These are phyloP conservation scores for Coemansia sp. DNA, from an alignment of 192 early-diverging fungal genomes.

Conservation along the genomic window DNA sequence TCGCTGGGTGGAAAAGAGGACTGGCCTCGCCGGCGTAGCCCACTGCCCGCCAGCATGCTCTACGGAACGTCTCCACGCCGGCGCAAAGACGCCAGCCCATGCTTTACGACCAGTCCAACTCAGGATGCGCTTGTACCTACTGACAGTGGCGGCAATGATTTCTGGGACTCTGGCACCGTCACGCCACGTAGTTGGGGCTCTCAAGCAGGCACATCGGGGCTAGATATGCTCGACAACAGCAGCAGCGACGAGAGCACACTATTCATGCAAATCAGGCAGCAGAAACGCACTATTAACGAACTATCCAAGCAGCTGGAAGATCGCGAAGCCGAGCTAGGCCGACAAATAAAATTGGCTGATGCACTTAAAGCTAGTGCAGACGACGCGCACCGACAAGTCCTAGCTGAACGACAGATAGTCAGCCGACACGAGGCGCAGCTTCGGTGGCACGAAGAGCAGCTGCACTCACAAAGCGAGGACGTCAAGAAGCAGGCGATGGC, in stretches of 20 bases:
- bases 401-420: conserved; percentile 6
- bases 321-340: conserved; percentile 26
- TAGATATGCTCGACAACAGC: not conserved
- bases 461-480: conserved; percentile 18
- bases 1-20: conserved; percentile 11
- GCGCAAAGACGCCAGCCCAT: conserved; percentile 10
- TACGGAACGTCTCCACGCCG: conserved; percentile 28
- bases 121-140: conserved; percentile 4
- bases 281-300: conserved; percentile 30
- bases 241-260: conserved; percentile 17
- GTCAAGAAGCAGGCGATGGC: not conserved
- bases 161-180: conserved; percentile 31
- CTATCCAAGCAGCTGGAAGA: conserved; percentile 29
- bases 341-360: conserved; percentile 15
- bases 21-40: conserved; percentile 49
- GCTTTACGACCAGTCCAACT: not conserved
- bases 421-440: conserved; percentile 15
- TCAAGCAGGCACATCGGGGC: conserved; percentile 2
- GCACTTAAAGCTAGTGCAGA: conserved; percentile 20
- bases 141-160: conserved; percentile 11
- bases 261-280: conserved; percentile 29
- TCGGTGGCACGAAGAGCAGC: conserved; percentile 31
- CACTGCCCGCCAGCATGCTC: conserved; percentile 32
- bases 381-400: conserved; percentile 18
- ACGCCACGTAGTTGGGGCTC: conserved; percentile 22